Base-by-base conservation (phyloP, 2,329 filamentous ascomycete genomes). In the Thelonectria blattea region DNA sequence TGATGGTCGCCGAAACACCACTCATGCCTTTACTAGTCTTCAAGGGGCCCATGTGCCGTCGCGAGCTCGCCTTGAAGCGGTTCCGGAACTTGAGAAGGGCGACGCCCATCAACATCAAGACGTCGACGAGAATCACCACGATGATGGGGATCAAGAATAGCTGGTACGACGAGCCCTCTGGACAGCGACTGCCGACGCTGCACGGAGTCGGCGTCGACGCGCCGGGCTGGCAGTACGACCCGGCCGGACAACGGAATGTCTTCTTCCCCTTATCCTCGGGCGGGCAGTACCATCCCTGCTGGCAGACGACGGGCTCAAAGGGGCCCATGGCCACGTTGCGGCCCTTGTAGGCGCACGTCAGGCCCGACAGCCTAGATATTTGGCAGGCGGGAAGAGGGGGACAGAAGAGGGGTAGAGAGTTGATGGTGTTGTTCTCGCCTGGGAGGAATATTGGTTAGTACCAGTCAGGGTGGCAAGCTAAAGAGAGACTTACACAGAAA, bases 291-390 rank as follows among this genome's bases (percentile, higher is more conserved):
- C 71, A 75, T 2, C 83, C 83, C 39, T 76, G 64, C 42, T 75
- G 75, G 65, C 83, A 86, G 8, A 85, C 69, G 3, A 82, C 73
- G 1, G 84, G 84, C 62, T 86, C 84, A 52, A 81, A 80, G 2
- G 75, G 76, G 0, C 79, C 79, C 79, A 81, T 81, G 2, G 67
- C 75, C 15, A 77, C 69, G 52, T 79, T 80, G 5, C 42, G 61
- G 20, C 74, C 76, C 0, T 73, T 20, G 5, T 73, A 65, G 1
- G 52, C 32, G 58, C 78, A 80, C 3, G 75, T 68, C 9, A 64
- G 59, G 0, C 76, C 75, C 0, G 72, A 71, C 2, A 80, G 53
- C 53, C 79, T 72, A 2, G 71, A 66, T 41, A 72, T 61, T 32
- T 79, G 78, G 32, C 79, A 81, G 10, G 52, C 1, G 72, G 69